Conservation (phyloP, 306 rosid genomes). For the Hippophae gyantsensis region DNA sequence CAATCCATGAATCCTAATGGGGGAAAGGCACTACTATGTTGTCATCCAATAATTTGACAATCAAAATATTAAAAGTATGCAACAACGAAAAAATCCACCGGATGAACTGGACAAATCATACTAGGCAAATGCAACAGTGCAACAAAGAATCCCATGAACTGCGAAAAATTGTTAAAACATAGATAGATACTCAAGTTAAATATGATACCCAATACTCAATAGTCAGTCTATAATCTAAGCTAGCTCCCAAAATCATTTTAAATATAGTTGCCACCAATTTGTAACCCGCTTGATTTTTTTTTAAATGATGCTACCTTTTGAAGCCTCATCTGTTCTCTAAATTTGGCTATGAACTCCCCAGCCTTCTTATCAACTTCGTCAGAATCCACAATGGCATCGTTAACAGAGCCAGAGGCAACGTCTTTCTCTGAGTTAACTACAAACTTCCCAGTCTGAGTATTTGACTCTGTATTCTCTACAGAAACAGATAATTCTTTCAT, state of each 20-base stretch:
- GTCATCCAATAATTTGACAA: too few relatives aligned
- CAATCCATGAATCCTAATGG: too few relatives aligned
- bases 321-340: slow-evolving; percentile 81
- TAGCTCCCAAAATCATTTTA: slow-evolving; percentile 1
- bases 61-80: too few relatives aligned
- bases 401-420: slow-evolving; percentile 22
- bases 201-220: too few relatives aligned
- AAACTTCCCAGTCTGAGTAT: slow-evolving; percentile 27
- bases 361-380: slow-evolving; percentile 92
- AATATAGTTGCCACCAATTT: slow-evolving; percentile 23
- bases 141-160: too few relatives aligned
- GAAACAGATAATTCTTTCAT: slow-evolving; percentile 21
- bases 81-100: too few relatives aligned
- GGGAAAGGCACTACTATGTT: too few relatives aligned
- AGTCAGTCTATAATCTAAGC: too few relatives aligned
- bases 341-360: slow-evolving; percentile 78
- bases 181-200: too few relatives aligned
- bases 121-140: too few relatives aligned
- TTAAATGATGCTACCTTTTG: slow-evolving; percentile 66
- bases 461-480: slow-evolving; percentile 16
- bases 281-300: slow-evolving; percentile 22
- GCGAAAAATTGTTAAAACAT: too few relatives aligned
- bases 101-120: too few relatives aligned
- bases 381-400: slow-evolving; percentile 47
- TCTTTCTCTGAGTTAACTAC: slow-evolving; percentile 42